A percentile compares a stretch with the other conserved stretches of the same genome.
phyloP scores from a whole-genome alignment of 75 land plant species.

The Azolla pinnata region DNA sequence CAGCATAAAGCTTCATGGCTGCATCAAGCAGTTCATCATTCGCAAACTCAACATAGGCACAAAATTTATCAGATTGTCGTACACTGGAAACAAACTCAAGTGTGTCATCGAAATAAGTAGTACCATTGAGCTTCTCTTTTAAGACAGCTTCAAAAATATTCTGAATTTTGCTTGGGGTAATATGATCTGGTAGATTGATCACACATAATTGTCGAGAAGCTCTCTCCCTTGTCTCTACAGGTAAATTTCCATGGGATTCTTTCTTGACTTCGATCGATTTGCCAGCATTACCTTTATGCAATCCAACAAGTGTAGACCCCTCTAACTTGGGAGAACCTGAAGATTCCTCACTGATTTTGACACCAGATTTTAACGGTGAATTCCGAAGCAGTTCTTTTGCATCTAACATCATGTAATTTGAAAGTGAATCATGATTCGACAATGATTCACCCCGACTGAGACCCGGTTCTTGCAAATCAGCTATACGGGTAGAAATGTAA shows the following conservation, averaged over 20 bases:
- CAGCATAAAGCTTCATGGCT: conserved; percentile 13
- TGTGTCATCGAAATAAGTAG: conserved; percentile 3
- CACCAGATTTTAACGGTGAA: not conserved
- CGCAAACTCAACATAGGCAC: conserved; percentile 19
- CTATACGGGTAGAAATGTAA: conserved; percentile 2
- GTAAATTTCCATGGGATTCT: not conserved
- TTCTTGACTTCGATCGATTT: conserved; percentile 7
- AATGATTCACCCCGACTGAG: not conserved
- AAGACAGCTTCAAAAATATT: conserved; percentile 18
- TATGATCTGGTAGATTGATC: conserved; percentile 18
- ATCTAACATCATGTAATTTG: not conserved
- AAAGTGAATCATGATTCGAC: not conserved
- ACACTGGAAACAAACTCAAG: conserved; percentile 15
- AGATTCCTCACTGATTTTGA: not conserved
- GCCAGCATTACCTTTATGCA: not conserved
- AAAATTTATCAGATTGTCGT: conserved; percentile 7
- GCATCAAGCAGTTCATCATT: conserved; percentile 13
- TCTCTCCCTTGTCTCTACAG: conserved; percentile 7
- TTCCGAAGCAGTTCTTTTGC: not conserved
- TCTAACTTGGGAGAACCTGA: not conserved
- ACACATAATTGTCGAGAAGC: conserved; percentile 12
- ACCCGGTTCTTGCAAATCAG: conserved; percentile 3
- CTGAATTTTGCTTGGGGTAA: conserved; percentile 8
- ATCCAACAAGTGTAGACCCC: not conserved
- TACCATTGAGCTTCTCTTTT: conserved; percentile 15